These are phyloP conservation scores for Nicotiana tomentosiformis DNA, from an alignment of 257 asterid genomes.

Conservation along the genomic window DNA sequence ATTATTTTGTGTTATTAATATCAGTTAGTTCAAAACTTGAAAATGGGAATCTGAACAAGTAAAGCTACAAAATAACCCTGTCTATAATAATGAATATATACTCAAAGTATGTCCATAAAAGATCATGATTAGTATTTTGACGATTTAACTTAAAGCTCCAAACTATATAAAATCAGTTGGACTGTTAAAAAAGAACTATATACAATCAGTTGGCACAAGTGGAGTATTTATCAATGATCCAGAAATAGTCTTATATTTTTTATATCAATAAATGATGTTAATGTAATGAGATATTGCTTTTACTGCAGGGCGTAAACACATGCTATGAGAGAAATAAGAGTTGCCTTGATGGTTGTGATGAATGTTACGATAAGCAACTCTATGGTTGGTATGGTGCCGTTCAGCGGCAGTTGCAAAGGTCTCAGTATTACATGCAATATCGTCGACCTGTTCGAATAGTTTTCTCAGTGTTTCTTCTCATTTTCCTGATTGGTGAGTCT, in stretches of 20 bases:
- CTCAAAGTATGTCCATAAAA: background rate
- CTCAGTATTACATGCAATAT: conserved; percentile 80
- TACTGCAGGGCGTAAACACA: conserved; percentile 41
- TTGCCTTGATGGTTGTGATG: conserved; percentile 60
- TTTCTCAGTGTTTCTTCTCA: conserved; percentile 43
- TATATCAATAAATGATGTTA: background rate
- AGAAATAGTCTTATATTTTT: background rate
- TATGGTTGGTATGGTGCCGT: conserved; percentile 77
- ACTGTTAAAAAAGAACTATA: background rate
- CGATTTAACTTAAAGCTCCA: background rate
- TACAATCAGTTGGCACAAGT: background rate
- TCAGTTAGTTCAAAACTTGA: background rate
- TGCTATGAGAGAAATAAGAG: conserved; percentile 66
- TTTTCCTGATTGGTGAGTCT: conserved; percentile 74
- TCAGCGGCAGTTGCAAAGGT: conserved; percentile 83
- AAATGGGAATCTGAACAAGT: background rate
- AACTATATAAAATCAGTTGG: background rate
- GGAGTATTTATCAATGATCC: background rate
- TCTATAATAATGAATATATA: background rate
- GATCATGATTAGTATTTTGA: background rate
- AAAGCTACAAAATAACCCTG: background rate
- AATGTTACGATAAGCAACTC: conserved; percentile 60
- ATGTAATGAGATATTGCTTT: conserved; percentile 10
- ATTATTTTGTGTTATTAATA: background rate
- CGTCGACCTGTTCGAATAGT: conserved; percentile 62